Evolutionary conservation across 2,329 filamentous ascomycete species (phyloP).

Genomic region (Xylariales sp.): DNA sequence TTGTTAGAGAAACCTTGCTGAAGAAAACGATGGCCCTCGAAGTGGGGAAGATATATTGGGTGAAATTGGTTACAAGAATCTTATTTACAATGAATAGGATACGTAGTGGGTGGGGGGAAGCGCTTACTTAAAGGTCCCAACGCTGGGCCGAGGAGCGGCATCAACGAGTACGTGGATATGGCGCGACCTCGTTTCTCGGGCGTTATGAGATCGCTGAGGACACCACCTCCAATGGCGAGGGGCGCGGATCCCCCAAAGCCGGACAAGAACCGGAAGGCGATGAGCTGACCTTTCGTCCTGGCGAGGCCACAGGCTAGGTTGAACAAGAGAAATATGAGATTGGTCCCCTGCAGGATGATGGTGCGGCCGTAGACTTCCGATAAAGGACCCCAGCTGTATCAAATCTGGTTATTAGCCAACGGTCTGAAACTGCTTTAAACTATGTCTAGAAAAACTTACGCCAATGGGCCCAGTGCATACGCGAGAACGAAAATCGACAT

Average conservation of each 20-base stretch:
- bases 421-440: no score
- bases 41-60: no score
- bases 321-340: slow-evolving; percentile 46
- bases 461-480: slow-evolving; percentile 47
- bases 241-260: slow-evolving; percentile 56
- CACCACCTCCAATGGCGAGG: slow-evolving; percentile 31
- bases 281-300: slow-evolving; percentile 46
- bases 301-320: slow-evolving; percentile 57
- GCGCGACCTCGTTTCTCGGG: slow-evolving; percentile 60
- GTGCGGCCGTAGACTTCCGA: slow-evolving; percentile 54
- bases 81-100: not conserved
- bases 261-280: slow-evolving; percentile 53
- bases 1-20: no score
- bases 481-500: slow-evolving; percentile 52
- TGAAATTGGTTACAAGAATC: no score
- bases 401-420: not conserved
- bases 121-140: slow-evolving; percentile 50
- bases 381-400: slow-evolving; percentile 37
- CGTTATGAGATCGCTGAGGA: slow-evolving; percentile 39
- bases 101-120: not conserved
- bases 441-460: slow-evolving; percentile 22
- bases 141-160: slow-evolving; percentile 61
- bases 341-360: slow-evolving; percentile 48
- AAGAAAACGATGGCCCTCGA: no score
- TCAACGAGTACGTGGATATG: slow-evolving; percentile 58